These are phyloP conservation scores for Sonneratia caseolaris DNA, from an alignment of 345 rosid species.

Conservation along the genomic window DNA sequence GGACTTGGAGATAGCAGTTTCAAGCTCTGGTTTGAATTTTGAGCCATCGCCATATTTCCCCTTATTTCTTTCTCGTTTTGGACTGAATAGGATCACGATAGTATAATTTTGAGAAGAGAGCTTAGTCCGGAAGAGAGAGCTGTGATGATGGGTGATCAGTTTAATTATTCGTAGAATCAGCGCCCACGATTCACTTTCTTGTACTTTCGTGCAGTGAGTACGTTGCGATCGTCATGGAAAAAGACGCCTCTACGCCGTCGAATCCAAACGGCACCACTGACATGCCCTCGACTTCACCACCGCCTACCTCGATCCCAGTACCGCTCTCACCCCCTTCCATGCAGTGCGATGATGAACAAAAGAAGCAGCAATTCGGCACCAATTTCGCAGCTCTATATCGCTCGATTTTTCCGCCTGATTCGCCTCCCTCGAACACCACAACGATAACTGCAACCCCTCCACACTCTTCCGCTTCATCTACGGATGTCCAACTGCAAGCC, in stretches of 20 bases:
- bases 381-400: constrained; percentile 45
- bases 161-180: not conserved
- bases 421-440: constrained; percentile 29
- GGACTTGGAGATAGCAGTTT: not conserved
- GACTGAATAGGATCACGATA: not conserved
- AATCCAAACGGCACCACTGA: constrained; percentile 21
- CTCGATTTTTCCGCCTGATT: constrained; percentile 60
- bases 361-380: constrained; percentile 22
- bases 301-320: constrained; percentile 10
- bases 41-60: not conserved
- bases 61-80: not conserved
- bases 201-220: not conserved
- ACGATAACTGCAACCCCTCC: constrained; percentile 36
- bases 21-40: not conserved
- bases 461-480: constrained; percentile 28
- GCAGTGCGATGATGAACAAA: not conserved
- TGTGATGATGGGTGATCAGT: not conserved
- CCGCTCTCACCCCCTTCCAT: constrained; percentile 20
- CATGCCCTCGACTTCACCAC: constrained; percentile 13
- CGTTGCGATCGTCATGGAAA: constrained; percentile 22
- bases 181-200: not conserved
- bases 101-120: not conserved
- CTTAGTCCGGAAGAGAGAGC: too few relatives aligned
- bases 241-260: constrained; percentile 20
- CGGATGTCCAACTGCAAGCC: constrained; percentile 13